A percentile compares a stretch with the other conserved stretches of the same genome.
phyloP scores from a whole-genome alignment of 2,329 filamentous ascomycete genomes.

The Penicillium paneum region DNA sequence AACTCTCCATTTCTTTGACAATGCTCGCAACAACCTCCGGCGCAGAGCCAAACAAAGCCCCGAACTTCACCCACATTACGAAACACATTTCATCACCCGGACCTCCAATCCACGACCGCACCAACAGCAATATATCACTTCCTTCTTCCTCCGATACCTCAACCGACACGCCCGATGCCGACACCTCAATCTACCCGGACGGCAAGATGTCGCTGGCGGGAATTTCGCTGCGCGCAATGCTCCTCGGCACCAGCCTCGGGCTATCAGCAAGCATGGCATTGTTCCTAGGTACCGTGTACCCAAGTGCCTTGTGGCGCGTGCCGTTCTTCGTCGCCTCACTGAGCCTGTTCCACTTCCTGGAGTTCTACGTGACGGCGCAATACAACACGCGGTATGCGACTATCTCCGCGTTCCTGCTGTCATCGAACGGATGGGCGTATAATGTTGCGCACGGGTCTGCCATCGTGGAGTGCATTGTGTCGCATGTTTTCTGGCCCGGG shows the following conservation, averaged over 20 bases:
- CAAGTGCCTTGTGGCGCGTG: conserved; percentile 54
- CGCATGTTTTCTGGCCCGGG: conserved; percentile 26
- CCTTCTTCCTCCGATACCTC: conserved; percentile 6
- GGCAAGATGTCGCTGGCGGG: conserved; percentile 45
- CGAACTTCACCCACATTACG: background rate
- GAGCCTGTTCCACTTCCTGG: conserved; percentile 86
- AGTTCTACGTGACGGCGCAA: conserved; percentile 84
- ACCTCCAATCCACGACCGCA: background rate
- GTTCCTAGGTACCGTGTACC: conserved; percentile 25
- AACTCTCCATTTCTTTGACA: background rate
- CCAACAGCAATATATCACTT: conserved; percentile 4
- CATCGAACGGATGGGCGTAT: conserved; percentile 79
- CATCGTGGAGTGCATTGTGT: conserved; percentile 63
- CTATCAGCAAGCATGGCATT: conserved; percentile 31
- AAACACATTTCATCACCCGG: background rate
- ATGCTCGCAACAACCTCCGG: conserved; percentile 15
- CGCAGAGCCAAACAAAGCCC: conserved; percentile 3
- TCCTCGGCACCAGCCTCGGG: conserved; percentile 43
- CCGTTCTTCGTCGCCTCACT: conserved; percentile 58
- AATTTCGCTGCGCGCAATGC: conserved; percentile 46
- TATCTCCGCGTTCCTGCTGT: conserved; percentile 75
- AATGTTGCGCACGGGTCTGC: conserved; percentile 76
- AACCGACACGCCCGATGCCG: conserved; percentile 16
- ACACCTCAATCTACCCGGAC: conserved; percentile 35
- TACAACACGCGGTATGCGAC: conserved; percentile 75